A percentile compares a stretch with the other conserved stretches of the same genome.
Evolutionary conservation across 176 grass and related monocot species (phyloP).

Genomic region (Oryza glumipatula): DNA sequence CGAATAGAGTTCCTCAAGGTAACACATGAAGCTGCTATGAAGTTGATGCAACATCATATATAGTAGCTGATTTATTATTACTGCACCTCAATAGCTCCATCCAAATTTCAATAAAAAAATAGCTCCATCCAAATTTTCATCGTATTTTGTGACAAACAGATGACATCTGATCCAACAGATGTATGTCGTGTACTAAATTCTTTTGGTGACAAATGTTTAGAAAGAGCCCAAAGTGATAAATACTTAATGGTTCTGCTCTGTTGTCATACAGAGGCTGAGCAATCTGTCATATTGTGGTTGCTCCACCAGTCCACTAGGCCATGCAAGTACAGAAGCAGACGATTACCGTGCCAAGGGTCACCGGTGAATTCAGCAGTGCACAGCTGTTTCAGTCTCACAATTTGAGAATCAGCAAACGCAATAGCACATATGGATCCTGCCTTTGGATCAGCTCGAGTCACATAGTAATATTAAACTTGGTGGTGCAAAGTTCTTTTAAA

Average conservation of each 20-base stretch:
- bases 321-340: neutral
- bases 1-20: slow-evolving; percentile 56
- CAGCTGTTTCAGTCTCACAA: neutral
- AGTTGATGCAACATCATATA: neutral
- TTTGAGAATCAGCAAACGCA: neutral
- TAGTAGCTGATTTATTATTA: neutral
- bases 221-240: neutral
- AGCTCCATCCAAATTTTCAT: neutral
- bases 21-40: neutral
- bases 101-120: neutral
- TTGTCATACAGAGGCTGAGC: too few relatives aligned
- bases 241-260: too few relatives aligned
- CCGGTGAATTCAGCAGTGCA: neutral
- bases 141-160: neutral
- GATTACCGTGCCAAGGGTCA: neutral
- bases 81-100: neutral
- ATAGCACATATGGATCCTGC: neutral
- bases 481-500: neutral
- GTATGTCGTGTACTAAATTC: neutral
- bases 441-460: neutral
- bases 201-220: neutral
- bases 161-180: neutral
- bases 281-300: too few relatives aligned
- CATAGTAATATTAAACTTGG: neutral
- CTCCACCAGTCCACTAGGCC: neutral